Percentiles rank a stretch among this genome's conserved stretches.
These are phyloP conservation scores for Pyrenochaeta sp. DNA, from an alignment of 2,329 filamentous ascomycete species.

Conservation along the genomic window DNA sequence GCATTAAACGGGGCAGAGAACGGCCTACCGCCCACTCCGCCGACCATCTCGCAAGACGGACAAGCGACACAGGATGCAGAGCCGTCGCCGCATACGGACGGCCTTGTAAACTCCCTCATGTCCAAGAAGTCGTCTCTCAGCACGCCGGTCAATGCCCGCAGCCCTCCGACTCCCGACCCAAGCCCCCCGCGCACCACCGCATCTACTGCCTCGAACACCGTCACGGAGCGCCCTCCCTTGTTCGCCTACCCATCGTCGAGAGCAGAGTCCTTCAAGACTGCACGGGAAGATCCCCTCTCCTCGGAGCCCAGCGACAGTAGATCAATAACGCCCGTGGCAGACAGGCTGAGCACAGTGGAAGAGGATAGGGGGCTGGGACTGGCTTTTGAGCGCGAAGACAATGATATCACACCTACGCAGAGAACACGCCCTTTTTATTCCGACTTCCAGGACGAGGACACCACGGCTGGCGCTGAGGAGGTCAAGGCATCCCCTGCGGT, in stretches of 20 bases:
- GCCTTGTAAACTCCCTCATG: slow-evolving; percentile 49
- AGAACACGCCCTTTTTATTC: slow-evolving; percentile 21
- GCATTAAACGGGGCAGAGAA: slow-evolving; percentile 39
- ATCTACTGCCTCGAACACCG: slow-evolving; percentile 21
- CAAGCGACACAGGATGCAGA: slow-evolving; percentile 30
- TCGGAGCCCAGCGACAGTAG: slow-evolving; percentile 45
- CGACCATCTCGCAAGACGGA: slow-evolving; percentile 49
- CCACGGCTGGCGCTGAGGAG: slow-evolving; percentile 18
- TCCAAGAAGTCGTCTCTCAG: slow-evolving; percentile 50
- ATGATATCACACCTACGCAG: slow-evolving; percentile 45
- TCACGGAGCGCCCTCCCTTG: slow-evolving; percentile 35
- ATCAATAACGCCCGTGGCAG: slow-evolving; percentile 35
- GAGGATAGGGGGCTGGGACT: slow-evolving; percentile 47
- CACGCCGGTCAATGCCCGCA: slow-evolving; percentile 54
- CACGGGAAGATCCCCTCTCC: slow-evolving; percentile 51
- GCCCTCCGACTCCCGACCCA: slow-evolving; percentile 50
- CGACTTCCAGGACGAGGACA: slow-evolving; percentile 13
- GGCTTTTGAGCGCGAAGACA: slow-evolving; percentile 44
- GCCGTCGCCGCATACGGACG: slow-evolving; percentile 50
- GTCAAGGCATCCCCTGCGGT: slow-evolving; percentile 27
- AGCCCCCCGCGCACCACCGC: slow-evolving; percentile 45
- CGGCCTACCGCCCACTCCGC: slow-evolving; percentile 57
- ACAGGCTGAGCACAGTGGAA: slow-evolving; percentile 39
- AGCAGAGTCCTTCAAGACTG: slow-evolving; percentile 58
- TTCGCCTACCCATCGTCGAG: slow-evolving; percentile 52